phyloP scores from a whole-genome alignment of 495 filamentous ascomycete genomes.

The Penicillium diatomitis region DNA sequence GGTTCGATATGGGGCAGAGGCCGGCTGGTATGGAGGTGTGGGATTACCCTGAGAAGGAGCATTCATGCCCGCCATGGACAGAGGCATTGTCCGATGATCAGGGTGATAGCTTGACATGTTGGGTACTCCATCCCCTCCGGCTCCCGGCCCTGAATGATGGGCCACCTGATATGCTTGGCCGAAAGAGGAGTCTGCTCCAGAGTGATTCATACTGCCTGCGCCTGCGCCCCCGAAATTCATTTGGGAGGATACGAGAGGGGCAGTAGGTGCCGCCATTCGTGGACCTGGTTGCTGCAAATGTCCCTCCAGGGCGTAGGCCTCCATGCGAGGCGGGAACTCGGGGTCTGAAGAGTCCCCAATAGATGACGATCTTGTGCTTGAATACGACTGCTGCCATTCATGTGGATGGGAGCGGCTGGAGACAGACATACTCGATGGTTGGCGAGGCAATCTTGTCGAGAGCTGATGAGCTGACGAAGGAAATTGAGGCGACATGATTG shows the following conservation, averaged over 20 bases:
- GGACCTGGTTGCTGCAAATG: slow-evolving; percentile 5
- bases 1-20: slow-evolving; percentile 1
- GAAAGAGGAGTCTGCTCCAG: slow-evolving; percentile 2
- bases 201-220: neutral
- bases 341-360: slow-evolving; percentile 11
- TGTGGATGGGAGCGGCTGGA: slow-evolving; percentile 11
- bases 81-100: neutral
- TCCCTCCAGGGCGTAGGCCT: slow-evolving; percentile 12
- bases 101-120: neutral
- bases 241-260: slow-evolving; percentile 4
- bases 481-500: slow-evolving; percentile 10
- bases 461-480: slow-evolving; percentile 4
- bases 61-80: slow-evolving; percentile 3
- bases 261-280: slow-evolving; percentile 1
- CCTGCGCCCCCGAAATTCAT: slow-evolving; percentile 1
- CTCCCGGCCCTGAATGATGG: neutral
- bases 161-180: slow-evolving; percentile 1
- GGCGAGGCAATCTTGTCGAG: slow-evolving; percentile 3
- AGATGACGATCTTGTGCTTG: slow-evolving; percentile 11
- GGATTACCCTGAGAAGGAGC: slow-evolving; percentile 1
- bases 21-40: slow-evolving; percentile 1
- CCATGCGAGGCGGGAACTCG: slow-evolving; percentile 9
- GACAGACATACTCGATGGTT: slow-evolving; percentile 4
- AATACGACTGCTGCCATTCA: slow-evolving; percentile 15
- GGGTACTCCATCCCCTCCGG: neutral